Evolutionary conservation across 73 alveolate genomes (phyloP), one percentile per base, ranked within the genome.

Genomic region (Paramecium sexaurelia): DNA sequence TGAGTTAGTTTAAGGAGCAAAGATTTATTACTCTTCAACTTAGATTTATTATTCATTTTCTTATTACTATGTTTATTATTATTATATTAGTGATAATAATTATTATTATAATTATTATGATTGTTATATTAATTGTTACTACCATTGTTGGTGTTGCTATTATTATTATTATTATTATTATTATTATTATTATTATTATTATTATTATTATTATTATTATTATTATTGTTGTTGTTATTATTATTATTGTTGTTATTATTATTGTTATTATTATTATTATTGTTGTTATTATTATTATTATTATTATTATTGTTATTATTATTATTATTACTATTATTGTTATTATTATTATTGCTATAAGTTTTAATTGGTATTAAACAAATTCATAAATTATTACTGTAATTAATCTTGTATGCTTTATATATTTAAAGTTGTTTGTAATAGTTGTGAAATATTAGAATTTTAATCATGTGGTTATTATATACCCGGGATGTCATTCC

Each of bases 231-330:
- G 43, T 83, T 83, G 43, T 55, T 83, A 32, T 47, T 47, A 7
- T 15, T 43, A 7, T 26, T 27, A 55, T 7, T 82, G 10, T 40
- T 82, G 10, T 5, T 35, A 35, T 73, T 82, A 82, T 55, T 40
- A 82, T 32, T 83, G 43, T 29, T 83, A 45, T 55, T 11, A 32
- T 51, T 51, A 29, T n/a, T 19, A 9, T 9, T 7, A 35, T 7
- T 75, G 11, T 47, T 75, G 33, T 11, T 83, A 55, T 39, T 78
- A 19, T 32, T 15, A 83, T 83, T 83, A 83, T 55, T 83, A 32
- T 47, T 47, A 7, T 15, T 43, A 7, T 26, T 27, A 55, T 7
- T 82, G 10, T 40, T 82, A 24, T 5, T 35, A 35, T 73, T 82
- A 82, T 55, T 40, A 82, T 32, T 83, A 83, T 29, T 83, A 45